Base-by-base conservation (phyloP, 2,329 filamentous ascomycete species). In the Dendrostoma leiphaemia region DNA sequence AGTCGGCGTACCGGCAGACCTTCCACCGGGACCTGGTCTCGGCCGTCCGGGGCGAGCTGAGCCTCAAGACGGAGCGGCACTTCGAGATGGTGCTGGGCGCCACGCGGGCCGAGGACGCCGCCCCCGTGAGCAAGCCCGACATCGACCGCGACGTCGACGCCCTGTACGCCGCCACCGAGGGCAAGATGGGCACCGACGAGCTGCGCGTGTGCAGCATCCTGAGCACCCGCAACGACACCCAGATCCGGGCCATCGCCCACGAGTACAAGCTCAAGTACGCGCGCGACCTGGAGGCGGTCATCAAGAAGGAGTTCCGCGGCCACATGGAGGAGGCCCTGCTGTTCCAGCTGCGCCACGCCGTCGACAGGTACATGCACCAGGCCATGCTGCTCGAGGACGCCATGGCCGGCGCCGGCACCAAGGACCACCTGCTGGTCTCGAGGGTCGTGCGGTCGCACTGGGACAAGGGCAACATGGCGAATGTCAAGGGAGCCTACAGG, bases 261-360 rank as follows among this genome's bases (percentile, higher is more conserved):
- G 79, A 84, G 0, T 97, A 96, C 72, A 78, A 85, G 63, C 77
- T 84, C 50, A 86, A 85, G 58, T 95, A 91, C 68, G 82, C 85
- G 19, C 81, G 80, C 35, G 75, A 82, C 12, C 77, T 97, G 2
- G 85, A 90, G 60, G 81, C 83, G 31, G 85, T 91, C 47, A 84
- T 97, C 62, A 83, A 84, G 59, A 57, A 86, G 74, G 85, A 94
- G 64, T 97, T 97, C 71, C 89, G 86, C 0, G 93, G 93, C 1
- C 93, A 97, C 67, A 97, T 97, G 91, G 79, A 92, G 68, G 83
- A 90, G 15, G 91, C 91, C 0, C 80, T 97, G 1, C 73, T 94
- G 24, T 85, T 85, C 67, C 91, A 96, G 69, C 75, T 97, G n/a
- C 81, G 81, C 10, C 79, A 86, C 12, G 93, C 89, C 3, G 75